Base-by-base conservation (phyloP, 176 grass and related monocot genomes). In the Carex scoparia region DNA sequence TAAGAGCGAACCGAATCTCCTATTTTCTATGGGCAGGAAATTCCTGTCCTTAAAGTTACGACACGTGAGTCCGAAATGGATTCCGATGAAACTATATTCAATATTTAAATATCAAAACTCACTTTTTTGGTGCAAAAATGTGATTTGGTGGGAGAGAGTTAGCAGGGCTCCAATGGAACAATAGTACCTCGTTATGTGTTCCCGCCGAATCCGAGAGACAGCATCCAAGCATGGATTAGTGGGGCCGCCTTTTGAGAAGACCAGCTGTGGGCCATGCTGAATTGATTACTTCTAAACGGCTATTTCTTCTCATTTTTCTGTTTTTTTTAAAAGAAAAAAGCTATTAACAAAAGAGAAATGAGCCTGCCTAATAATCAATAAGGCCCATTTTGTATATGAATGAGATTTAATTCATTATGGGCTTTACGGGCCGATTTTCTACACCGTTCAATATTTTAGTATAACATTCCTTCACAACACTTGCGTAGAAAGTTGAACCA, bases 171-270 rank as follows among this genome's bases (percentile, higher is more conserved):
- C 44, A 9, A 51, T 73, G 4, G 38, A 46, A 73, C 38, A 42
- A 48, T 4, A 51, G 3, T 49, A n/a, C 69, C 71, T 53, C 71
- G 71, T 75, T 28, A 30, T 75, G 31, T 13, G 65, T 53, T 75
- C 71, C 19, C 71, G 71, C 71, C 46, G 71, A 75, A 75, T 75
- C 44, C 30, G 10, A 54, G 10, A 54, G 71, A 76, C 71, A 51
- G 46, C 23, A 54, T 46, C 1, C 60, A 31, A 76, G 46, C 71
- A 76, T 76, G 71, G 71, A 31, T 76, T 76, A 53, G 71, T 76
- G 71, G 71, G 71, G 37, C 23, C 71, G 23, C 71, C 71, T 4
- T 54, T 46, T 76, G 46, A 54, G 19, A 54, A 54, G 44, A 54
- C 46, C 71, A 76, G 48, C 4, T 76, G 46, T 76, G 46, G 46